Evolutionary conservation across 2,329 filamentous ascomycete genomes (phyloP).

Genomic region (Escovopsis sp.): DNA sequence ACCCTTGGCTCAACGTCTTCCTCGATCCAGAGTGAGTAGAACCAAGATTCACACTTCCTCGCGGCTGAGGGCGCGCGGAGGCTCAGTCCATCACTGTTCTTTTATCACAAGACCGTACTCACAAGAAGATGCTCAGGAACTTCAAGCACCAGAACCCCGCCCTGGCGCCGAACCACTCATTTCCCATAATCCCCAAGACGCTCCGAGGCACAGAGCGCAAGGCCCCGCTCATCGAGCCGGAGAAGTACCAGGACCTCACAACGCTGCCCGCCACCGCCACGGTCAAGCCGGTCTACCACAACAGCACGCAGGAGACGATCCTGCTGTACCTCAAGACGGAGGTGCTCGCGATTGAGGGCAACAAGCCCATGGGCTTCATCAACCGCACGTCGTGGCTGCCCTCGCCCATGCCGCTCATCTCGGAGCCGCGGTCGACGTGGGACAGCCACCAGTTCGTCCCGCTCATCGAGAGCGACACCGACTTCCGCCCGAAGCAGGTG

Average conservation of each 20-base stretch:
- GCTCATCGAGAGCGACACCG: conserved; percentile 4
- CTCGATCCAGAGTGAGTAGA: conserved; percentile 13
- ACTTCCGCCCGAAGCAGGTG: conserved; percentile 7
- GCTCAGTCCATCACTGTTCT: no score
- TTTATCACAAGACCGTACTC: neutral
- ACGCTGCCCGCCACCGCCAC: conserved; percentile 1
- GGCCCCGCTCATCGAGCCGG: neutral
- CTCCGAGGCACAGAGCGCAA: conserved; percentile 1
- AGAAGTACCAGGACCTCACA: conserved; percentile 5
- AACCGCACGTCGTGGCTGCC: conserved; percentile 14
- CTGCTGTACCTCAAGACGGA: conserved; percentile 13
- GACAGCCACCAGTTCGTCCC: conserved; percentile 11
- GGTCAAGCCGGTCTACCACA: neutral
- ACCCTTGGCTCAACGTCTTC: conserved; percentile 10
- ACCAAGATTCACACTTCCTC: neutral
- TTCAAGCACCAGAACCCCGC: conserved; percentile 12
- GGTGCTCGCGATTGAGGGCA: conserved; percentile 9
- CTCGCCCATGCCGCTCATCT: conserved; percentile 9
- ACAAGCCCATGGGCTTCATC: conserved; percentile 13
- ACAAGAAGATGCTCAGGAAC: conserved; percentile 7
- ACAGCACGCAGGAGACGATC: conserved; percentile 9
- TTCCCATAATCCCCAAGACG: conserved; percentile 6
- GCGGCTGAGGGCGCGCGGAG: no score
- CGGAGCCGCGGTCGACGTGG: conserved; percentile 10
- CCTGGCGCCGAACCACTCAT: conserved; percentile 9